A percentile compares a stretch with the other conserved stretches of the same genome.
These are phyloP conservation scores for Diaporthe nobilis DNA, from an alignment of 2,329 filamentous ascomycete genomes.

Conservation along the genomic window DNA sequence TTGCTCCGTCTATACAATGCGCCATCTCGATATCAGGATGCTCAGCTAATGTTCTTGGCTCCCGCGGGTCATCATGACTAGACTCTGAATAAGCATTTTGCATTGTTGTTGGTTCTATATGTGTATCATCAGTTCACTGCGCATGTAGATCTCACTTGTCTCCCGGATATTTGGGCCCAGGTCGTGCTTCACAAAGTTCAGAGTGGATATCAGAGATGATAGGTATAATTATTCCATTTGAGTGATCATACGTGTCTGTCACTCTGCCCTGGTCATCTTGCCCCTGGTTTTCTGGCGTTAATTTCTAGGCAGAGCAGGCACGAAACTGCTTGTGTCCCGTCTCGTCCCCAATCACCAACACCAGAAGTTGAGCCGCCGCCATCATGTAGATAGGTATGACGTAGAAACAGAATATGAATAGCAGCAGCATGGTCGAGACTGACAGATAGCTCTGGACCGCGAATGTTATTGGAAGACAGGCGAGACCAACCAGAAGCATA, in stretches of 20 bases:
- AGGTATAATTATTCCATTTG: neutral
- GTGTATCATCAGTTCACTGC: neutral
- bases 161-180: neutral
- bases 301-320: neutral
- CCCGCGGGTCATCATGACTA: neutral
- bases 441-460: neutral
- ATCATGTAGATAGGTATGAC: neutral
- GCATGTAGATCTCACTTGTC: too few relatives aligned
- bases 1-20: conserved; percentile 8
- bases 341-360: neutral
- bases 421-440: neutral
- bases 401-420: neutral
- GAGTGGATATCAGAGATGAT: neutral
- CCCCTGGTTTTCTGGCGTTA: neutral
- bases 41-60: neutral
- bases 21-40: conserved; percentile 8
- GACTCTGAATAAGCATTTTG: neutral
- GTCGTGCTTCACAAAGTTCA: neutral
- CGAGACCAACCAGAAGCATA: neutral
- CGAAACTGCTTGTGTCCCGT: neutral
- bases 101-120: neutral
- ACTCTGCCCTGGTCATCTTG: too few relatives aligned
- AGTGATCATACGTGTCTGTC: neutral
- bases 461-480: neutral
- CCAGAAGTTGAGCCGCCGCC: neutral